Evolutionary conservation across 2,329 filamentous ascomycete species (phyloP), one percentile per base, ranked within the genome.

Genomic region (Ophiocordyceps sinensis): DNA sequence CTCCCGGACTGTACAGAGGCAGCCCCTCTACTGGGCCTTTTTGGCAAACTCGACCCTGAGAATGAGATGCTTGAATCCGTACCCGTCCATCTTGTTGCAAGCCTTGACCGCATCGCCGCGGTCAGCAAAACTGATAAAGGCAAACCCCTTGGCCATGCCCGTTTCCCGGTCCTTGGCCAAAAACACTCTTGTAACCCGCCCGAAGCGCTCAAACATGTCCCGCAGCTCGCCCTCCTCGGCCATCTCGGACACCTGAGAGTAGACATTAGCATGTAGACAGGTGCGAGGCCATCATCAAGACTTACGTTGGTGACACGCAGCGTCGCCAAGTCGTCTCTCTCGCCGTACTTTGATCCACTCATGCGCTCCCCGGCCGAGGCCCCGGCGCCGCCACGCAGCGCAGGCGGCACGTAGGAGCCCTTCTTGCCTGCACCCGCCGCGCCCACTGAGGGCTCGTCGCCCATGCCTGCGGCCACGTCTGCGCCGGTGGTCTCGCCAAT

Each of bases 11-110:
- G 23, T 26, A 26, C 37, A 32, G n/a, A 36, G n/a, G 38, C 31
- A 36, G 32, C n/a, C 37, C 37, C 43, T 48, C 48, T 63, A 64
- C 56, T 55, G 51, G 52, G 75, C 71, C 68, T 80, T 81, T 71
- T 89, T 91, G 51, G 85, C 84, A 65, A 91, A 91, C 68, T 91
- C 85, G 50, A 91, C 85, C 60, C 82, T 75, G 55, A 91, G 66
- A 61, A 91, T 91, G 55, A 91, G 71, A 68, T 91, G 85, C 64
- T 84, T 82, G 70, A 86, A 89, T 66, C 85, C 85, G 53, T 74
- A 95, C 56, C 91, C 91, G 66, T 98, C 91, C 85, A 98, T 89
- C 76, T 94, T 95, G 68, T 83, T 82, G 68, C 85, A 94, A 34
- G 91, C 91, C 69, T 83, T 85, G 53, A 85, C 84, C 51, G 91